phyloP scores from a whole-genome alignment of 331 rosid genomes.

The Erythrophleum ivorense region DNA sequence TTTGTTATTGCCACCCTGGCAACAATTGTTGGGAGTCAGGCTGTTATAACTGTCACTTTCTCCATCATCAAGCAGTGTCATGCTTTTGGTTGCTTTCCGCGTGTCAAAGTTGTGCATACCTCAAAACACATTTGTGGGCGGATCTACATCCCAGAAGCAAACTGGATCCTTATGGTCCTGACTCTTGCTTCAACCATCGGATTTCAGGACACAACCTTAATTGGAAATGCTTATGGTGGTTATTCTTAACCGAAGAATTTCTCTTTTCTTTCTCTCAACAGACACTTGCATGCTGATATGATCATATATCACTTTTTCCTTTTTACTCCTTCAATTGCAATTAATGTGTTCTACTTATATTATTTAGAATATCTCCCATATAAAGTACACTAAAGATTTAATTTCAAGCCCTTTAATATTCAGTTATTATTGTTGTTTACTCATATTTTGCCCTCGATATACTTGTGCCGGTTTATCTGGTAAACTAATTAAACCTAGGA shows the following conservation, averaged over 20 bases:
- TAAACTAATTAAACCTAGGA: not conserved
- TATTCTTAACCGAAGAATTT: not conserved
- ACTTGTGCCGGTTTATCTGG: not conserved
- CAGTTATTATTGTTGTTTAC: not conserved
- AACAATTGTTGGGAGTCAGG: constrained; percentile 69
- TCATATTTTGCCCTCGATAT: not conserved
- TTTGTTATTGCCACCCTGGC: constrained; percentile 63
- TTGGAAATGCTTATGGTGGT: constrained; percentile 69
- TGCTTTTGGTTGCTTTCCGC: constrained; percentile 75
- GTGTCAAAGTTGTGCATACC: constrained; percentile 74
- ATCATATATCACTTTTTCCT: not conserved
- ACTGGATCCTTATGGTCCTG: constrained; percentile 69
- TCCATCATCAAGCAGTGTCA: constrained; percentile 73
- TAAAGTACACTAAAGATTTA: not conserved
- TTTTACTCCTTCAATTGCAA: not conserved
- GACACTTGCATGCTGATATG: not conserved
- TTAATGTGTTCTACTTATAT: not conserved
- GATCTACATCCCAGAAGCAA: constrained; percentile 71
- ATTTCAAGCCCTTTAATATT: not conserved
- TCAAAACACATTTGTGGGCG: constrained; percentile 63
- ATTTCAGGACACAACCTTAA: constrained; percentile 59
- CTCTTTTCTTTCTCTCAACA: not conserved
- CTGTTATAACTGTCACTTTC: constrained; percentile 70
- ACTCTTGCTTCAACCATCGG: constrained; percentile 68
- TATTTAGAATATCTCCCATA: not conserved